Evolutionary conservation across 495 filamentous ascomycete genomes (phyloP).

Genomic region (Aspergillus hancockii): DNA sequence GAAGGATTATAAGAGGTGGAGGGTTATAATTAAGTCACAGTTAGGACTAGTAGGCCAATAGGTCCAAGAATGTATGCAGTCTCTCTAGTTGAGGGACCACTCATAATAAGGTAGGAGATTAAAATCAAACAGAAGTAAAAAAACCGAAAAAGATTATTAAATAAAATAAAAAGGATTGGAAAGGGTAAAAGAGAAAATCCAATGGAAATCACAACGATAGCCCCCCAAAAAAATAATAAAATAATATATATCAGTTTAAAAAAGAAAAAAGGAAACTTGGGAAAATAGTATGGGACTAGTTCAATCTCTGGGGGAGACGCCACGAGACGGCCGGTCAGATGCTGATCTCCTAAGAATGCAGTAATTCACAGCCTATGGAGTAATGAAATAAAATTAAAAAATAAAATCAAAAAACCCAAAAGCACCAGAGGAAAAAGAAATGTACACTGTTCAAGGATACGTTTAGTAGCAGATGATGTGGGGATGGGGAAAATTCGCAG

Average conservation of each 20-base stretch:
- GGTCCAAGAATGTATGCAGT: conserved; percentile 9
- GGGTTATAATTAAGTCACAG: conserved; percentile 2
- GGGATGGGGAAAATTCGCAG: conserved; percentile 1
- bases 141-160: conserved; percentile 15
- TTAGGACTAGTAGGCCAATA: neutral
- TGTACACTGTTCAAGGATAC: conserved; percentile 1
- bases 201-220: conserved; percentile 18
- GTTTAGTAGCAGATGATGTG: neutral
- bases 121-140: conserved; percentile 14
- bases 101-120: conserved; percentile 15
- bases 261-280: conserved; percentile 12
- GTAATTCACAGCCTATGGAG: neutral
- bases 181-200: conserved; percentile 4
- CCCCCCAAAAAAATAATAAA: conserved; percentile 10
- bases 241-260: conserved; percentile 4
- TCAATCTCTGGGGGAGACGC: conserved; percentile 19
- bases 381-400: neutral
- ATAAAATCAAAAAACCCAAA: no score
- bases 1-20: conserved; percentile 14
- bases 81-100: conserved; percentile 4
- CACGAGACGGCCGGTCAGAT: conserved; percentile 25
- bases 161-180: conserved; percentile 12
- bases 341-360: conserved; percentile 14
- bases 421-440: neutral
- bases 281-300: conserved; percentile 23